A percentile compares a stretch with the other conserved stretches of the same genome.
phyloP scores from a whole-genome alignment of 805 yeast genomes.

The Ascoidea rubescens region DNA sequence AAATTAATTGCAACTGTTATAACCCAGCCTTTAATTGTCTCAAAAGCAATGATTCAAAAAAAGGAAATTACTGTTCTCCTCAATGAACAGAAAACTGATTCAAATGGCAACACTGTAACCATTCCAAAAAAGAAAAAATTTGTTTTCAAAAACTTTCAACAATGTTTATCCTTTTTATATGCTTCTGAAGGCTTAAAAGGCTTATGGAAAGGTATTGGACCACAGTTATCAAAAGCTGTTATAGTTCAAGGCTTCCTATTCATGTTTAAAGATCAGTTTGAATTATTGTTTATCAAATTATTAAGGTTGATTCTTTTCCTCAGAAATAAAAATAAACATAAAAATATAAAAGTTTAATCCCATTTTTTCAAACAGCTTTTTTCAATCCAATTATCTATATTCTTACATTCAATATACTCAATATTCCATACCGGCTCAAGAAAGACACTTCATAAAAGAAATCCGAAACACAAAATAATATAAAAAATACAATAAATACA shows the following conservation, averaged over 20 bases:
- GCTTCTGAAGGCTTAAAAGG: constrained; percentile 49
- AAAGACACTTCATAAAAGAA: no score
- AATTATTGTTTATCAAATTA: constrained; percentile 5
- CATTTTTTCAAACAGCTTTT: no score
- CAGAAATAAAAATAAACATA: no score
- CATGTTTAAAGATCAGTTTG: constrained; percentile 65
- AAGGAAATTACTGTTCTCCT: constrained; percentile 8
- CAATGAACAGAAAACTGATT: constrained; percentile 16
- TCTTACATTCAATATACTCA: no score
- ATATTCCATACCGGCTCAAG: no score
- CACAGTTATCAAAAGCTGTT: constrained; percentile 71
- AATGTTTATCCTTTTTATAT: constrained; percentile 47
- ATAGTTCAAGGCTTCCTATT: constrained; percentile 75
- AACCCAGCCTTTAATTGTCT: constrained; percentile 76
- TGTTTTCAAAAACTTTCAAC: constrained; percentile 41
- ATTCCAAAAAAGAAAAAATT: constrained; percentile 22
- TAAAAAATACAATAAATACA: no score
- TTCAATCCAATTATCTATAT: no score
- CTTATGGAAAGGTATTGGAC: constrained; percentile 68
- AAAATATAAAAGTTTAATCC: no score
- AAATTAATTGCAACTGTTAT: constrained; percentile 67
- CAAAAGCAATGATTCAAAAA: constrained; percentile 69
- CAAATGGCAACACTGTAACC: constrained; percentile 14
- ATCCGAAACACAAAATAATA: no score
- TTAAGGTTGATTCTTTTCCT: neutral